These are phyloP conservation scores for Cladorrhinum samala DNA, from an alignment of 495 filamentous ascomycete species.

Conservation along the genomic window DNA sequence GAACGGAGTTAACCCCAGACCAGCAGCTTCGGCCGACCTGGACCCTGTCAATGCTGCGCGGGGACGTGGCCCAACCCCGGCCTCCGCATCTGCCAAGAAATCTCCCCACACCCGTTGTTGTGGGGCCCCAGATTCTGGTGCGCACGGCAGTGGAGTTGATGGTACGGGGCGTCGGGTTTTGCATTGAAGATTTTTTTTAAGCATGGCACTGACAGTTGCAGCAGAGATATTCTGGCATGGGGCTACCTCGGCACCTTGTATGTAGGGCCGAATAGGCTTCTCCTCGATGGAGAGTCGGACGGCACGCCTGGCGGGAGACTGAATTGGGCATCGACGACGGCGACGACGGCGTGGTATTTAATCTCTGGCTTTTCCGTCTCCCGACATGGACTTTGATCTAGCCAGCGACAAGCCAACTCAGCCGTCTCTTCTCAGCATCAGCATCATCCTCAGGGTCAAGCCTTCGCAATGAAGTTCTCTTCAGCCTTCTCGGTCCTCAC, in stretches of 20 bases:
- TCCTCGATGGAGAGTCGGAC: background rate
- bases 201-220: background rate
- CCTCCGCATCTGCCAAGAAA: background rate
- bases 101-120: slow-evolving; percentile 1
- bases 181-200: too few relatives aligned
- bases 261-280: background rate
- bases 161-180: background rate
- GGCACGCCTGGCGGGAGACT: too few relatives aligned
- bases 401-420: background rate
- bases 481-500: slow-evolving; percentile 7
- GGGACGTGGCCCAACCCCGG: background rate
- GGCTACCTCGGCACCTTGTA: slow-evolving; percentile 5
- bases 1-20: background rate
- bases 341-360: background rate
- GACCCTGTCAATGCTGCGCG: background rate
- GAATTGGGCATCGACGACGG: background rate
- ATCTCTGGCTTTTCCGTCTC: background rate
- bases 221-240: background rate
- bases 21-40: slow-evolving; percentile 1
- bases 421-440: background rate
- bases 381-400: background rate
- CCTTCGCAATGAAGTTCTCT: slow-evolving; percentile 19
- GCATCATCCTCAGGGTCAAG: background rate
- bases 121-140: slow-evolving; percentile 20
- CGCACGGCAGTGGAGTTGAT: background rate